phyloP scores from a whole-genome alignment of 192 early-diverging fungal genomes.

The Coemansia sp. region DNA sequence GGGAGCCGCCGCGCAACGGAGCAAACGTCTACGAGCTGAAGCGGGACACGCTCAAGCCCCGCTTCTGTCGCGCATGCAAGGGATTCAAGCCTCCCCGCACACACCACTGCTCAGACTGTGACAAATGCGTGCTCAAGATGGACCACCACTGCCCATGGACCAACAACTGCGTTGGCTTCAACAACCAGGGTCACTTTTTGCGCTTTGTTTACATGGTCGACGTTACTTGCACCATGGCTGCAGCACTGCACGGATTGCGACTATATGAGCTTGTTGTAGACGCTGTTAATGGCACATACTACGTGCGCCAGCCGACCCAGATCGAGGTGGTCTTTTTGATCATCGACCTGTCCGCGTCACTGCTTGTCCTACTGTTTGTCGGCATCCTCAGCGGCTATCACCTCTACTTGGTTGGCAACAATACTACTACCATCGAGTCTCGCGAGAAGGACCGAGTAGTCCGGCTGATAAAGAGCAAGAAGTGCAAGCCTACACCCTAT shows the following conservation, averaged over 20 bases:
- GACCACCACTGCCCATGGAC: slow-evolving; percentile 95
- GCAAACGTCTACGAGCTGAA: slow-evolving; percentile 69
- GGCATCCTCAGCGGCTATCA: slow-evolving; percentile 56
- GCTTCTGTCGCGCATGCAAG: slow-evolving; percentile 68
- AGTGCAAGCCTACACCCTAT: slow-evolving; percentile 69
- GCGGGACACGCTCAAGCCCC: slow-evolving; percentile 64
- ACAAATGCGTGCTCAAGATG: slow-evolving; percentile 81
- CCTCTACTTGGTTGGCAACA: slow-evolving; percentile 43
- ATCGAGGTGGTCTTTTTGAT: slow-evolving; percentile 74
- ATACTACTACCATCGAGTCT: slow-evolving; percentile 58
- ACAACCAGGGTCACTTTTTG: slow-evolving; percentile 77
- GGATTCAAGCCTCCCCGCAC: slow-evolving; percentile 76
- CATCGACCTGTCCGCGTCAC: slow-evolving; percentile 66
- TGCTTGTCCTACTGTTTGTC: slow-evolving; percentile 48
- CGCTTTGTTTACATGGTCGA: slow-evolving; percentile 61
- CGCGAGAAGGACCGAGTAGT: slow-evolving; percentile 55
- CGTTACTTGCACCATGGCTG: slow-evolving; percentile 79
- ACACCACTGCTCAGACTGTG: slow-evolving; percentile 79
- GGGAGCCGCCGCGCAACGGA: slow-evolving; percentile 46
- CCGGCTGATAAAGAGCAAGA: slow-evolving; percentile 36
- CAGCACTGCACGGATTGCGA: slow-evolving; percentile 75
- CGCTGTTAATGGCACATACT: slow-evolving; percentile 57
- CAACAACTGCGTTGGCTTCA: slow-evolving; percentile 77
- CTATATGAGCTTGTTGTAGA: slow-evolving; percentile 63
- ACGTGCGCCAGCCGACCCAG: slow-evolving; percentile 63